phyloP scores from a whole-genome alignment of 768 basidiomycete genomes.

The Dioszegia hungarica region DNA sequence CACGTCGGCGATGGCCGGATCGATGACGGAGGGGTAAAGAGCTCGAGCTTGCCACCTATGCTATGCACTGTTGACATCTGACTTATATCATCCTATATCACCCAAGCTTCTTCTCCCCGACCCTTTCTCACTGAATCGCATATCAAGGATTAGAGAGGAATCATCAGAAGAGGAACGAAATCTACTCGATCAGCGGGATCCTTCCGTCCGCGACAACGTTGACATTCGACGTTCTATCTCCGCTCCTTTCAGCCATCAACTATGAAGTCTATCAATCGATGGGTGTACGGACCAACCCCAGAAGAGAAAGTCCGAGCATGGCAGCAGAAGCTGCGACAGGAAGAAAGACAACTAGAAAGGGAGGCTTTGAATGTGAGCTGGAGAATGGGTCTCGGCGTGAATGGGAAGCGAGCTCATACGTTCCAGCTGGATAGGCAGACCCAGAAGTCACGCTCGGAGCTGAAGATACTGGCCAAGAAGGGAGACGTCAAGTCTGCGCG shows the following conservation, averaged over 20 bases:
- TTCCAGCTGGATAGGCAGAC: constrained; percentile 74
- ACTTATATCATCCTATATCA: too few species aligned
- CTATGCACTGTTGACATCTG: too few species aligned
- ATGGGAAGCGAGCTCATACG: background rate
- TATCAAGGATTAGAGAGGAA: too few species aligned
- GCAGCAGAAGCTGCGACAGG: constrained; percentile 78
- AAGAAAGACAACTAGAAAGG: constrained; percentile 77
- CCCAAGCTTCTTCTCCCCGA: too few species aligned
- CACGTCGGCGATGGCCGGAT: too few species aligned
- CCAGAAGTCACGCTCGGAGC: constrained; percentile 67
- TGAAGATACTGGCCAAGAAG: constrained; percentile 84
- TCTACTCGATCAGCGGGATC: too few species aligned
- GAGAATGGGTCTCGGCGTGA: background rate
- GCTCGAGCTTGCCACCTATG: too few species aligned
- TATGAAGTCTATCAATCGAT: constrained; percentile 65
- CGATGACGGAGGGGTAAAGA: too few species aligned
- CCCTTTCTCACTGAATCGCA: too few species aligned
- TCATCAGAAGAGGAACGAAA: too few species aligned
- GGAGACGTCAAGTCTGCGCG: constrained; percentile 90
- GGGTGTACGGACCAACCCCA: constrained; percentile 91
- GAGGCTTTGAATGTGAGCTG: constrained; percentile 94
- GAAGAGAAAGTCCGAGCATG: constrained; percentile 89
- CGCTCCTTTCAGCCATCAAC: background rate
- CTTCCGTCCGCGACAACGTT: too few species aligned
- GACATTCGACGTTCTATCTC: background rate